Conservation (phyloP, 129 eudicot genomes). For the Apium graveolens region DNA sequence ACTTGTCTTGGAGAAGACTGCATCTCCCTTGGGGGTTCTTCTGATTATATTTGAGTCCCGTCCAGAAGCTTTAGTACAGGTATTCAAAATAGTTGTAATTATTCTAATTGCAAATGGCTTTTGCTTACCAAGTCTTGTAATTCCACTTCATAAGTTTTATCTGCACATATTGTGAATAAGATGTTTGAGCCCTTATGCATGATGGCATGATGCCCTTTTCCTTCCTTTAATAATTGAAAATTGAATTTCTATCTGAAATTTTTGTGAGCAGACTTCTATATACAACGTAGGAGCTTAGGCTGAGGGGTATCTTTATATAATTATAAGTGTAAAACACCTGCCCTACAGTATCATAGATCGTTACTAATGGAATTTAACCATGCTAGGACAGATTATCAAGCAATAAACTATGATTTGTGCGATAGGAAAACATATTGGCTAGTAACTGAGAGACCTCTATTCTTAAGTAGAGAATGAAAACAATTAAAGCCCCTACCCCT, state of each 20-base stretch:
- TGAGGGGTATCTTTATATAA: too few relatives aligned
- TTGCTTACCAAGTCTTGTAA: neutral
- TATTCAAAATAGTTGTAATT: neutral
- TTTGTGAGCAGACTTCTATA: neutral
- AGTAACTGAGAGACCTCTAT: neutral
- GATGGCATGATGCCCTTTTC: neutral
- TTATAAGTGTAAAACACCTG: too few relatives aligned
- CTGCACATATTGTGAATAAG: neutral
- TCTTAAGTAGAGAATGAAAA: neutral
- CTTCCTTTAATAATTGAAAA: neutral
- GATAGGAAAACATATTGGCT: neutral
- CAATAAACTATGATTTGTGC: neutral
- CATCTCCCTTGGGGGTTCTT: constrained; percentile 91
- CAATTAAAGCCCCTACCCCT: neutral
- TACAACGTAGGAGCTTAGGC: neutral
- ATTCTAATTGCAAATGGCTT: too few relatives aligned
- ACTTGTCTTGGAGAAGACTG: constrained; percentile 62
- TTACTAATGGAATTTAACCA: too few relatives aligned
- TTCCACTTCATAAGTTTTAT: neutral
- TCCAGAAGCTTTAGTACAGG: constrained; percentile 99
- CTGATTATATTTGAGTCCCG: constrained; percentile 95
- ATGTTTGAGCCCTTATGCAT: neutral
- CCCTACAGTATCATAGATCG: too few relatives aligned
- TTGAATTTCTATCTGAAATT: neutral
- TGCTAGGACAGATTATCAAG: neutral